A percentile compares a stretch with the other conserved stretches of the same genome.
These are phyloP conservation scores for Pisolithus orientalis DNA, from an alignment of 768 basidiomycete species.

Conservation along the genomic window DNA sequence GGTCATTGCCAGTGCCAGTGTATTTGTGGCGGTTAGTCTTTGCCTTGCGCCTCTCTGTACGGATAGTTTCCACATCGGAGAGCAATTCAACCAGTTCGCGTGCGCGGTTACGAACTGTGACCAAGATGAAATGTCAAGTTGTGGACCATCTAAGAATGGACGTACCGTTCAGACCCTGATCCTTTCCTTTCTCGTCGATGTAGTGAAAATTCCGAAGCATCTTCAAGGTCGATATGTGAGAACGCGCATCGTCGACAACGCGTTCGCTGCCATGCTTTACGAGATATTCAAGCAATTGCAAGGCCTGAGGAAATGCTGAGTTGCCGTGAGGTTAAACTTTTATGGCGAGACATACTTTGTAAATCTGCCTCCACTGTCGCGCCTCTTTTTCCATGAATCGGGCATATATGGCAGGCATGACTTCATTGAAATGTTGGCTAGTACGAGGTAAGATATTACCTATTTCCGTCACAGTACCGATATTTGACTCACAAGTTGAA, in stretches of 20 bases:
- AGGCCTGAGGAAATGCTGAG: constrained; percentile 44
- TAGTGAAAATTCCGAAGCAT: constrained; percentile 98
- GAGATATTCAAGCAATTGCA: constrained; percentile 92
- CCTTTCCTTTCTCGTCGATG: constrained; percentile 97
- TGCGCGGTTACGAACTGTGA: constrained; percentile 85
- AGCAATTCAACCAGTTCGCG: constrained; percentile 90
- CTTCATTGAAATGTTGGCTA: constrained; percentile 98
- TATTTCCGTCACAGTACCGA: neutral
- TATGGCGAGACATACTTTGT: constrained; percentile 60
- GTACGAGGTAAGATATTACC: constrained; percentile 4
- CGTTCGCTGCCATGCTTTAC: constrained; percentile 97
- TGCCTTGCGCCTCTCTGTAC: constrained; percentile 85
- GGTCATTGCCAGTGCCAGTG: constrained; percentile 78
- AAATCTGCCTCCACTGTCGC: constrained; percentile 96
- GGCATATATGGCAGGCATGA: constrained; percentile 95
- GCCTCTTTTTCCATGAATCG: constrained; percentile 99
- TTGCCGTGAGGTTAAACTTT: neutral
- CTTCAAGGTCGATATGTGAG: constrained; percentile 92
- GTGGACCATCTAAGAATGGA: neutral
- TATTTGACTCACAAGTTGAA: constrained; percentile 79
- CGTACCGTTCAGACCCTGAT: constrained; percentile 95
- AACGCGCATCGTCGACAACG: constrained; percentile 94
- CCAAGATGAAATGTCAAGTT: neutral
- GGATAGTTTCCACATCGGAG: constrained; percentile 85
- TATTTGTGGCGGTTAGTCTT: constrained; percentile 90